Base-by-base conservation (phyloP, 768 basidiomycete genomes). In the Coprinellus micaceus region DNA sequence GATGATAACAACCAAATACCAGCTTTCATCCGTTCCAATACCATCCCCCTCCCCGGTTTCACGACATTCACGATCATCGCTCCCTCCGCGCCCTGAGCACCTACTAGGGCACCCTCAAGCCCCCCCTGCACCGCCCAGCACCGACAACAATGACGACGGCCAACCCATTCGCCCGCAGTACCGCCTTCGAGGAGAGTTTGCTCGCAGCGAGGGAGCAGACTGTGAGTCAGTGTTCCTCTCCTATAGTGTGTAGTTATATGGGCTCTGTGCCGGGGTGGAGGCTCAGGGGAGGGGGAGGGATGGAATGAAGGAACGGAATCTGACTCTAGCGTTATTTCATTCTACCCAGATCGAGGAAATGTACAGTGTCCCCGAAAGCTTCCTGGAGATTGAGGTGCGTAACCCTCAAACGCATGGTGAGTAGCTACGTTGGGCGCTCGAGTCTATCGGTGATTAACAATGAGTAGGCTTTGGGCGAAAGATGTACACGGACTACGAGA, bases 401-500 rank as follows among this genome's bases (percentile, higher is more conserved):
- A 97, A 96, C 69, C 95, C 96, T 6, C 93, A 96, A 73, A 99
- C 96, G 0, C 96, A 98, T 63, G 96, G 95, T 93, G 63, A 63
- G 82, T n/a, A n/a, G n/a, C n/a, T n/a, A n/a, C n/a, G n/a, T n/a
- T n/a, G n/a, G n/a, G n/a, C n/a, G n/a, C n/a, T n/a, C n/a, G n/a
- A n/a, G n/a, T n/a, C n/a, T n/a, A n/a, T n/a, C n/a, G n/a, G n/a
- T n/a, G n/a, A n/a, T n/a, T n/a, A n/a, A n/a, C n/a, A n/a, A n/a
- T 36, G 24, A 50, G 1, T 67, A 94, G 94, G 94, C 28, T 94
- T 95, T 65, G 96, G 97, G 26, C 80, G 97, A 64, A 98, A 98
- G 81, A 96, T 96, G 95, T 99, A 91, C 74, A 99, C 97, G 40
- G 96, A 98, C 78, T 98, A 98, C 67, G 97, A 99, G 75, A 88